Percentiles rank a stretch among this genome's conserved stretches.
Evolutionary conservation across 2,329 filamentous ascomycete genomes (phyloP).

Genomic region (Aspergillus sp.): DNA sequence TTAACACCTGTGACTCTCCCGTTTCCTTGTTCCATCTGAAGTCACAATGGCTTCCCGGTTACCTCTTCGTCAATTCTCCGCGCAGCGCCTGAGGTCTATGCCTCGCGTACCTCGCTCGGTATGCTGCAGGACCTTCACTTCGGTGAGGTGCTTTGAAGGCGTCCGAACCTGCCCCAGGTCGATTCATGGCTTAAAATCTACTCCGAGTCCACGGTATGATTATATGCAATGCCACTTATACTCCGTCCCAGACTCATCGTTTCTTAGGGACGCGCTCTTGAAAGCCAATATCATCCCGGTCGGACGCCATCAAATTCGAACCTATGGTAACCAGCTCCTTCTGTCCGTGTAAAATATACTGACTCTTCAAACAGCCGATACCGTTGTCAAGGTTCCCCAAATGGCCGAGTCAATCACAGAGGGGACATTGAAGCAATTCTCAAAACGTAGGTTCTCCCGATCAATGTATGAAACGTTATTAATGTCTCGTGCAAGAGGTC

Average conservation of each 20-base stretch:
- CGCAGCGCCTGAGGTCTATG: constrained; percentile 32
- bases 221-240: not conserved
- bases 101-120: constrained; percentile 27
- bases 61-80: constrained; percentile 35
- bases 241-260: not conserved
- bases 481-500: constrained; percentile 55
- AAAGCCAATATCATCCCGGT: constrained; percentile 24
- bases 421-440: constrained; percentile 93
- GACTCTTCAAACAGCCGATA: constrained; percentile 60
- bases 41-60: constrained; percentile 41
- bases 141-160: constrained; percentile 21
- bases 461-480: not conserved
- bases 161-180: constrained; percentile 7
- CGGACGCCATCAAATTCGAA: constrained; percentile 34
- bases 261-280: constrained; percentile 19
- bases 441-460: constrained; percentile 61
- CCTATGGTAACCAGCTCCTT: constrained; percentile 31
- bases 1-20: not conserved
- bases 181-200: constrained; percentile 27
- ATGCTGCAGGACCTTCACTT: constrained; percentile 28
- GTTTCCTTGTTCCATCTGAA: not conserved
- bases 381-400: constrained; percentile 86
- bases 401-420: constrained; percentile 99
- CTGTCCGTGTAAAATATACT: constrained; percentile 7
- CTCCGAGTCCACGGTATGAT: constrained; percentile 26